Base-by-base conservation (phyloP, 768 basidiomycete species). In the Panellus pusillus region DNA sequence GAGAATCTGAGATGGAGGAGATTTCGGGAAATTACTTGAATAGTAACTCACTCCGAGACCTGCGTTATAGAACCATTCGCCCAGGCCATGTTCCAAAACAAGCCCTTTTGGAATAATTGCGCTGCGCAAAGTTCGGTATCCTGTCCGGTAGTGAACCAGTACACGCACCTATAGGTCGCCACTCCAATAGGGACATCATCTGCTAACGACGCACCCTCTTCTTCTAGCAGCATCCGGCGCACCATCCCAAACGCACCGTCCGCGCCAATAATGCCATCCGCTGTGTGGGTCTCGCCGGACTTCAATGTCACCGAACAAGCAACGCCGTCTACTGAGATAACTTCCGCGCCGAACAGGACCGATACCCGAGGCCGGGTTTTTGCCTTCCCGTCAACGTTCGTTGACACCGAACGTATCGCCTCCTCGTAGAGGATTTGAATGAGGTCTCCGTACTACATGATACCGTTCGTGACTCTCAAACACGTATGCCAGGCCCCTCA, bases 311-410 rank as follows among this genome's bases (percentile, higher is more conserved):
- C n/a, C n/a, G 36, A 19, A 36, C 51, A 37, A 17, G 43, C 36
- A 14, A 36, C 51, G 9, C 42, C 44, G n/a, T 52, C 43, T n/a
- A 52, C 13, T n/a, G 9, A 24, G 14, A 44, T n/a, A 15, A 45
- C 51, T 14, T 45, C 20, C n/a, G 51, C 51, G 3, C 37, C 38
- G 36, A 52, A 45, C 5, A 37, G 43, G 8, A 52, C 51, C 19
- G 51, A 37, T 19, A 27, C 44, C 6, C 14, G 20, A 9, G 43
- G n/a, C 9, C 6, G 6, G 29, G 41, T 32, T 32, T 13, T 32
- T 6, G 31, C 31, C 31, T 32, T 32, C 13, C 31, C 7, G 31
- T 32, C 3, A 6, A 31, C 41, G 36, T 7, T 17, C 12, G 24
- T 44, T 14, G 44, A 8, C 28, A 9, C 24, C 3, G n/a, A n/a